Evolutionary conservation across 352 stramenopile species (phyloP).

Genomic region (Globisporangium spinosum): DNA sequence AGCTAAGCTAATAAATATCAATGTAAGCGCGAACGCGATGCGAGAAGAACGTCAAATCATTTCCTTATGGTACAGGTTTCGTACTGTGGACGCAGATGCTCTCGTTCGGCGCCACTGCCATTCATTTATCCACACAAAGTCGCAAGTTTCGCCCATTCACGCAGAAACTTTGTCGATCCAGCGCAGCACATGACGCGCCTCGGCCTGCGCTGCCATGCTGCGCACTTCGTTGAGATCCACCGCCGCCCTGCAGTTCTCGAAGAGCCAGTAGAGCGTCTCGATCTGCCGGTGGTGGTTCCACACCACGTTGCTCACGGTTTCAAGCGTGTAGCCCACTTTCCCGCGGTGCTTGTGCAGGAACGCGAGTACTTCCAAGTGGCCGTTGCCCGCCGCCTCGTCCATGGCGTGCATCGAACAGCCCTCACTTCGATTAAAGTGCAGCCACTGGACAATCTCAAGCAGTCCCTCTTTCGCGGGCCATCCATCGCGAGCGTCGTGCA

Average conservation of each 20-base stretch:
- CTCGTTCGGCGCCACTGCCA: not conserved
- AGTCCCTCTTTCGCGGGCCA: slow-evolving; percentile 17
- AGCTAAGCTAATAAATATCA: slow-evolving; percentile 12
- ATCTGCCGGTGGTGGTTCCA: slow-evolving; percentile 17
- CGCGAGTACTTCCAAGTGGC: slow-evolving; percentile 7
- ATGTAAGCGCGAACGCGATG: not conserved
- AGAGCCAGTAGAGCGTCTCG: slow-evolving; percentile 19
- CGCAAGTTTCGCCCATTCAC: not conserved
- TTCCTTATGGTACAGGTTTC: not conserved
- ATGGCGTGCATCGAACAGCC: slow-evolving; percentile 14
- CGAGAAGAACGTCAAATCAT: not conserved
- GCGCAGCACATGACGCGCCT: slow-evolving; percentile 8
- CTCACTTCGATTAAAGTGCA: slow-evolving; percentile 4
- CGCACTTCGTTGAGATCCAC: slow-evolving; percentile 7
- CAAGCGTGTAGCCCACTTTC: slow-evolving; percentile 10
- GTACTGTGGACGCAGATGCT: not conserved
- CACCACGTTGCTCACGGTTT: slow-evolving; percentile 5
- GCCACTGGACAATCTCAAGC: slow-evolving; percentile 13
- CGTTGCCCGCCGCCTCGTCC: slow-evolving; percentile 10
- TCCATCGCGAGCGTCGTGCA: slow-evolving; percentile 28
- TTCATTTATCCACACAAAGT: not conserved
- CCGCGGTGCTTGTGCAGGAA: slow-evolving; percentile 8
- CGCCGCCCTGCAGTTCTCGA: not conserved
- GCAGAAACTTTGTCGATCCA: slow-evolving; percentile 9
- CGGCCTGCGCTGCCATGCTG: not conserved